Percentiles rank a stretch among this genome's conserved stretches.
These are phyloP conservation scores for Chrysoporthe cubensis DNA, from an alignment of 2,329 filamentous ascomycete genomes.

Conservation along the genomic window DNA sequence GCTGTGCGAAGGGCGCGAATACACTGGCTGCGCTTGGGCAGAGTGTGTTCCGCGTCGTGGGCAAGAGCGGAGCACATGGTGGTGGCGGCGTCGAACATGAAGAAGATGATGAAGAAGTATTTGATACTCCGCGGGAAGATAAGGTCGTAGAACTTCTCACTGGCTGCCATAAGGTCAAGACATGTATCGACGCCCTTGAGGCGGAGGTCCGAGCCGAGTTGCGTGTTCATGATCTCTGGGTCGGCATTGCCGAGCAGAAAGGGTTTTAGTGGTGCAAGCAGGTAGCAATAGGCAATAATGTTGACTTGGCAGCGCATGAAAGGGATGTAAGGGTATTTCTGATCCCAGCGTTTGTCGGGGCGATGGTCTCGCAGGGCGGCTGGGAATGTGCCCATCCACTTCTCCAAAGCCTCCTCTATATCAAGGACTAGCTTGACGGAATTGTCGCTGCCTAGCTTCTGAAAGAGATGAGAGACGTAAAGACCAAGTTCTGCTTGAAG, in stretches of 20 bases:
- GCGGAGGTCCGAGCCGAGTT: slow-evolving; percentile 31
- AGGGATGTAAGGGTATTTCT: slow-evolving; percentile 33
- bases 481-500: slow-evolving; percentile 27
- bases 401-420: slow-evolving; percentile 33
- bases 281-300: slow-evolving; percentile 34
- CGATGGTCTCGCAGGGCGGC: slow-evolving; percentile 32
- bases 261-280: slow-evolving; percentile 34
- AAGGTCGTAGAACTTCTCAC: slow-evolving; percentile 33
- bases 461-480: slow-evolving; percentile 24
- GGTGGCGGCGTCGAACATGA: slow-evolving; percentile 38
- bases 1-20: slow-evolving; percentile 19
- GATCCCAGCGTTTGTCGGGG: slow-evolving; percentile 37
- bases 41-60: slow-evolving; percentile 34
- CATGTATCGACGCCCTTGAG: slow-evolving; percentile 33
- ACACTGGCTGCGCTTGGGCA: slow-evolving; percentile 34
- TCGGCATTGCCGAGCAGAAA: slow-evolving; percentile 33
- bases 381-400: slow-evolving; percentile 31
- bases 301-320: slow-evolving; percentile 39
- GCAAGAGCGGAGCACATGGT: slow-evolving; percentile 36
- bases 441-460: slow-evolving; percentile 16
- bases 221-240: slow-evolving; percentile 29
- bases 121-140: slow-evolving; percentile 33
- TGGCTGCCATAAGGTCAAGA: slow-evolving; percentile 31
- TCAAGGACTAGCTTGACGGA: slow-evolving; percentile 26
- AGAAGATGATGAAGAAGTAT: slow-evolving; percentile 38